These are phyloP conservation scores for Megacollybia marginata DNA, from an alignment of 768 basidiomycete genomes.

Conservation along the genomic window DNA sequence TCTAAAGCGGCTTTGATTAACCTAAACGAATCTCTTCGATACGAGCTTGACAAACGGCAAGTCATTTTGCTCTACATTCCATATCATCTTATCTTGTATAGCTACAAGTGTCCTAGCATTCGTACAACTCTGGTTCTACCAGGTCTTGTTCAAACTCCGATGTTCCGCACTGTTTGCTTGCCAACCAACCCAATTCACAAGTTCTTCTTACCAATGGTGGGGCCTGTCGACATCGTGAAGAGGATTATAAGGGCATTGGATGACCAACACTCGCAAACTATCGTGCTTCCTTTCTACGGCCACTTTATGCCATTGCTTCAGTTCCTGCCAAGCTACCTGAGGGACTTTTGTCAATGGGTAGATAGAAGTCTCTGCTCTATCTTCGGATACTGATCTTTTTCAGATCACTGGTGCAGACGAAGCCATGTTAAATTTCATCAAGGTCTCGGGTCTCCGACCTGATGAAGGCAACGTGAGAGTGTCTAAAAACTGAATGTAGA, in stretches of 20 bases:
- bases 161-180: slow-evolving; percentile 59
- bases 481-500: background rate
- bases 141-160: slow-evolving; percentile 68
- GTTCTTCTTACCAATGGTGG: slow-evolving; percentile 74
- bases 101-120: slow-evolving; percentile 68
- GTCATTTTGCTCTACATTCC: slow-evolving; percentile 2
- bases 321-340: slow-evolving; percentile 61
- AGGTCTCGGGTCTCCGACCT: slow-evolving; percentile 49
- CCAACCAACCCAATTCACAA: slow-evolving; percentile 44
- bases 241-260: slow-evolving; percentile 77
- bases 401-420: slow-evolving; percentile 66
- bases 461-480: slow-evolving; percentile 30
- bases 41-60: slow-evolving; percentile 78
- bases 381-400: slow-evolving; percentile 2
- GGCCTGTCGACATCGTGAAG: slow-evolving; percentile 73
- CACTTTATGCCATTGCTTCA: slow-evolving; percentile 49
- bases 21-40: slow-evolving; percentile 78
- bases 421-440: slow-evolving; percentile 62
- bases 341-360: slow-evolving; percentile 77
- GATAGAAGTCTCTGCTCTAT: background rate
- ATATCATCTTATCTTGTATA: slow-evolving; percentile 16
- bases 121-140: slow-evolving; percentile 86
- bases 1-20: slow-evolving; percentile 86
- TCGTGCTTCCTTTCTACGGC: slow-evolving; percentile 68
- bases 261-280: slow-evolving; percentile 64